These are phyloP conservation scores for Stagonosporopsis cucurbitacearum DNA, from an alignment of 2,329 filamentous ascomycete genomes.

Conservation along the genomic window DNA sequence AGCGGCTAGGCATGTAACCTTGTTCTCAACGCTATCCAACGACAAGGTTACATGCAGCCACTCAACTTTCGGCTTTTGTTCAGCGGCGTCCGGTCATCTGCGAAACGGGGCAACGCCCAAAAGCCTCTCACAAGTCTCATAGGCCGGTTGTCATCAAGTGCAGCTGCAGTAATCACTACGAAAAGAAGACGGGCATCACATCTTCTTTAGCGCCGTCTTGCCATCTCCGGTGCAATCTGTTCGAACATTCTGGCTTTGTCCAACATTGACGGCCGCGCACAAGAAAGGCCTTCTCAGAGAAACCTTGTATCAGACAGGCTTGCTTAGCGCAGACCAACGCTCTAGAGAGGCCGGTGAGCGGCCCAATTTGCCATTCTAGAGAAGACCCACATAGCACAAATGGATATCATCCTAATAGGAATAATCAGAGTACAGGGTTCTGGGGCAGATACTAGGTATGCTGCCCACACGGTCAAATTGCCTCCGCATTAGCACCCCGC, in stretches of 20 bases:
- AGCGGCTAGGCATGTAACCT: conserved; percentile 21
- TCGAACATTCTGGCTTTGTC: background rate
- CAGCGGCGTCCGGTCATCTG: conserved; percentile 12
- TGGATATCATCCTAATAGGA: background rate
- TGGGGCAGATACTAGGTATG: conserved; percentile 8
- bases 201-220: background rate
- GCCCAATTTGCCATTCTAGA: conserved; percentile 5
- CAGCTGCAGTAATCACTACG: background rate
- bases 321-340: conserved; percentile 3
- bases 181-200: conserved; percentile 10
- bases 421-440: conserved; percentile 1
- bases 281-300: background rate
- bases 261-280: conserved; percentile 14
- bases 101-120: conserved; percentile 2
- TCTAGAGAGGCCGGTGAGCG: conserved; percentile 4
- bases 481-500: conserved; percentile 20
- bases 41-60: conserved; percentile 9
- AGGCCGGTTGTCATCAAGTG: conserved; percentile 4
- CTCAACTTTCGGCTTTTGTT: conserved; percentile 18
- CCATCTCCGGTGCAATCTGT: background rate
- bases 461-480: background rate
- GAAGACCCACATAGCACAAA: conserved; percentile 9
- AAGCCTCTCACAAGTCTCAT: conserved; percentile 15
- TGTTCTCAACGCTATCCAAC: background rate
- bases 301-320: conserved; percentile 1